Conservation (phyloP, 768 basidiomycete species). For the Hemileccinum rubropunctum region DNA sequence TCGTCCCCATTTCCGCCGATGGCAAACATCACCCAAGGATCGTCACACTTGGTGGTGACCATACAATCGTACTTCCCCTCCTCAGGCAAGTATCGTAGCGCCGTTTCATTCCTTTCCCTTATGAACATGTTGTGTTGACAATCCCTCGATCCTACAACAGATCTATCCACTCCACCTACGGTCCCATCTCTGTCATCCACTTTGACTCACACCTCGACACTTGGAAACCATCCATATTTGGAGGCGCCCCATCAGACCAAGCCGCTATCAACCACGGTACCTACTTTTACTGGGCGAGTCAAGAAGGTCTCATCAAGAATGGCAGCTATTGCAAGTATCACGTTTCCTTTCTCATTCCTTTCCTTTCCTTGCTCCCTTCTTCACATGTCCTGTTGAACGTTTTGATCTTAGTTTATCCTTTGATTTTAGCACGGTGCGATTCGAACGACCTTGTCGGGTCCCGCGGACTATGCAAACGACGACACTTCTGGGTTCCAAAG, state of each 20-base stretch:
- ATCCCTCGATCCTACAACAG: constrained; percentile 37
- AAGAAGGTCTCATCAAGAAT: constrained; percentile 77
- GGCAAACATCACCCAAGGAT: constrained; percentile 76
- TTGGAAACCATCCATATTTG: constrained; percentile 74
- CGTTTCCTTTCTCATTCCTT: constrained; percentile 15
- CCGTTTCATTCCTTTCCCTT: background rate
- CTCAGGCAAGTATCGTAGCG: constrained; percentile 23
- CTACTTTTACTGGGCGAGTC: constrained; percentile 87
- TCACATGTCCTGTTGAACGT: constrained; percentile 27
- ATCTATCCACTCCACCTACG: constrained; percentile 74
- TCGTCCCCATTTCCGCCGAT: constrained; percentile 60
- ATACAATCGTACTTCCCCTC: constrained; percentile 73
- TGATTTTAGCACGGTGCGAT: constrained; percentile 80
- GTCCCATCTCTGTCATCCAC: constrained; percentile 79
- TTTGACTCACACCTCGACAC: constrained; percentile 86
- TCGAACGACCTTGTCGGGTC: constrained; percentile 76
- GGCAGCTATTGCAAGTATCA: constrained; percentile 77
- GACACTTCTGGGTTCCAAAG: constrained; percentile 76
- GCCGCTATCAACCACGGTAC: constrained; percentile 85
- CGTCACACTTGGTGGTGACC: constrained; percentile 85
- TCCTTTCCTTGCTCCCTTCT: constrained; percentile 12
- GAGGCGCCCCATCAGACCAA: constrained; percentile 67
- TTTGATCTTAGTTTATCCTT: constrained; percentile 74
- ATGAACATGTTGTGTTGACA: background rate
- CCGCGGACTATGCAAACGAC: constrained; percentile 75